Conservation (phyloP, 2,329 filamentous ascomycete genomes). For the Albophoma yamanashiensis region DNA sequence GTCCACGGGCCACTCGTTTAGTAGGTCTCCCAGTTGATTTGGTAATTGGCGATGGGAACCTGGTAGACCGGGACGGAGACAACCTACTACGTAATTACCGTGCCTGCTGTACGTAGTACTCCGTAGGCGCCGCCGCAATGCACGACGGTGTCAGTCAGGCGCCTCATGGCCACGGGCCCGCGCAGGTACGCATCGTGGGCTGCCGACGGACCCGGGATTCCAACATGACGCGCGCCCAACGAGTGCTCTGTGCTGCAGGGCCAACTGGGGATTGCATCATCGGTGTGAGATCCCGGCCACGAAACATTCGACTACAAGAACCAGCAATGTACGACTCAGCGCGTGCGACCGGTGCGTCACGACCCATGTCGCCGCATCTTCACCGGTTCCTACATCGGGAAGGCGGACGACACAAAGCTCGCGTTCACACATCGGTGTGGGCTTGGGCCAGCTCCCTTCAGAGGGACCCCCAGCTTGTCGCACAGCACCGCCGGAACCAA, state of each 20-base stretch:
- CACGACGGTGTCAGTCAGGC: neutral
- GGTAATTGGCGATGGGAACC: neutral
- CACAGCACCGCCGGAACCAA: neutral
- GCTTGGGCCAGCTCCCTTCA: neutral
- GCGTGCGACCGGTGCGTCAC: neutral
- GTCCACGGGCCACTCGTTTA: neutral
- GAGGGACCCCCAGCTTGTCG: neutral
- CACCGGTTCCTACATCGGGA: slow-evolving; percentile 22
- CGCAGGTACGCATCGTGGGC: neutral
- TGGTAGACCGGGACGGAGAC: no score
- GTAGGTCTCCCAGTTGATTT: neutral
- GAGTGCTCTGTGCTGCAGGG: neutral
- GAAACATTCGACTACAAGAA: neutral
- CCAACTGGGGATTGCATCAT: neutral
- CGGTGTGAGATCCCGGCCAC: neutral
- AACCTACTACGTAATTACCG: no score
- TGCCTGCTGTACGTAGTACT: no score
- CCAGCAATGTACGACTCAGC: neutral
- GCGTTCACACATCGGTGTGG: neutral
- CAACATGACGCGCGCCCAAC: neutral
- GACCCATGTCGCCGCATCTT: slow-evolving; percentile 12
- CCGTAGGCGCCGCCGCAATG: neutral
- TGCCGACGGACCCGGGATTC: slow-evolving; percentile 6
- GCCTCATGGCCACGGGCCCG: neutral
- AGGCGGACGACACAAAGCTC: slow-evolving; percentile 8